Base-by-base conservation (phyloP, 257 asterid species). In the Avicennia marina region DNA sequence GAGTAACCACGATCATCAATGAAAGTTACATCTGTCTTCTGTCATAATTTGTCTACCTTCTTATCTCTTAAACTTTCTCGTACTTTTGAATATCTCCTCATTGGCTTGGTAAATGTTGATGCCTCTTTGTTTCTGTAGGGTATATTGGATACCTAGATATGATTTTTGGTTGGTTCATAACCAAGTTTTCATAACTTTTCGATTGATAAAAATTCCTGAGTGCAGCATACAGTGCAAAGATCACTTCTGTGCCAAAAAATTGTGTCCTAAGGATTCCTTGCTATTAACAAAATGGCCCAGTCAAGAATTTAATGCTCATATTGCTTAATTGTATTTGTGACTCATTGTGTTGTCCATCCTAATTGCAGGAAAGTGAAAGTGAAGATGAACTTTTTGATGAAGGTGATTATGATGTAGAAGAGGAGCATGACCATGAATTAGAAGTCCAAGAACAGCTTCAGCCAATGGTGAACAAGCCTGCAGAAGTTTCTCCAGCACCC, bases 371-470 rank as follows among this genome's bases (percentile, higher is more conserved):
- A 68, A 78, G 70, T 71, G 88, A 78, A 58, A 81, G 78, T 42
- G 88, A 81, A 75, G 88, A 78, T 43, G 88, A 81, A 20, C 82
- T 78, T 67, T 76, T 78, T 17, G 85, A 75, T 70, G 81, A 77
- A 71, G 81, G 61, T 55, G 94, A 82, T 55, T 84, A 81, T 4
- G 94, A 79, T 51, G 77, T 54, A 42, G 86, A 76, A 62, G 93
- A 84, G 60, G 98, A 87, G 66, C 81, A 68, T 64, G 95, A 90
- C 36, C 81, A 72, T 53, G 95, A 78, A 65, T 62, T 77, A 11
- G 95, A 79, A 76, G 82, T 61, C 68, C 77, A 70, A 32, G 81
- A 62, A 49, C 82, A 69, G 48, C 67, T 77, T 22, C 80, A 78
- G 70, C 76, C 81, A 2, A 55, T 54, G 29, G 67, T 58, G 42